Percentiles rank a stretch among this genome's conserved stretches.
Evolutionary conservation across 2,329 filamentous ascomycete species (phyloP).

Genomic region (Zymoseptoria ardabiliae): DNA sequence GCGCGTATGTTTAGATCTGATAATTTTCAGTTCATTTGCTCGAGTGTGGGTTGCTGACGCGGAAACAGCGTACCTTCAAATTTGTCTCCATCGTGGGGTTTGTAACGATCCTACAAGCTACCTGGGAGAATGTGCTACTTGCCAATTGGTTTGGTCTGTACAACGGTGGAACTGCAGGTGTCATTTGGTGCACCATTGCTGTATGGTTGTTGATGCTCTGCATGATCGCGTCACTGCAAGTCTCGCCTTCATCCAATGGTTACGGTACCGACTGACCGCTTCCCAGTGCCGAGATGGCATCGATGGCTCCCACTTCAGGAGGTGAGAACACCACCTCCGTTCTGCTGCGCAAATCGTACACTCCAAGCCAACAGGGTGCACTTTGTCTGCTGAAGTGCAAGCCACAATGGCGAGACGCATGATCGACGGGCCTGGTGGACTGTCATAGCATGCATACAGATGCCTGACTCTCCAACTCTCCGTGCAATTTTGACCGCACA

Average conservation of each 20-base stretch:
- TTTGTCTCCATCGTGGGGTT: slow-evolving; percentile 46
- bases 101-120: slow-evolving; percentile 46
- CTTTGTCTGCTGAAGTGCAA: too few species aligned
- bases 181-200: slow-evolving; percentile 28
- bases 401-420: too few species aligned
- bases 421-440: too few species aligned
- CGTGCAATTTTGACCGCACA: too few species aligned
- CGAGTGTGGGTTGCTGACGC: not conserved
- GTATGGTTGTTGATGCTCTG: slow-evolving; percentile 28
- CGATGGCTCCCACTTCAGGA: slow-evolving; percentile 28
- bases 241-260: not conserved
- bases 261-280: slow-evolving; percentile 4
- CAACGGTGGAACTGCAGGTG: slow-evolving; percentile 26
- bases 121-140: slow-evolving; percentile 47
- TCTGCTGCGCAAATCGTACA: not conserved
- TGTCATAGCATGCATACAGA: not conserved
- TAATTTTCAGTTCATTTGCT: not conserved
- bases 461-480: not conserved
- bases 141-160: slow-evolving; percentile 25
- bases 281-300: slow-evolving; percentile 26
- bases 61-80: slow-evolving; percentile 41
- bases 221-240: slow-evolving; percentile 26
- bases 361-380: not conserved
- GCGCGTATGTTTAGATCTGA: slow-evolving; percentile 26
- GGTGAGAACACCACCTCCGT: not conserved